A percentile compares a stretch with the other conserved stretches of the same genome.
These are phyloP conservation scores for Aspergillus spinulosporus DNA, from an alignment of 2,329 filamentous ascomycete species.

Conservation along the genomic window DNA sequence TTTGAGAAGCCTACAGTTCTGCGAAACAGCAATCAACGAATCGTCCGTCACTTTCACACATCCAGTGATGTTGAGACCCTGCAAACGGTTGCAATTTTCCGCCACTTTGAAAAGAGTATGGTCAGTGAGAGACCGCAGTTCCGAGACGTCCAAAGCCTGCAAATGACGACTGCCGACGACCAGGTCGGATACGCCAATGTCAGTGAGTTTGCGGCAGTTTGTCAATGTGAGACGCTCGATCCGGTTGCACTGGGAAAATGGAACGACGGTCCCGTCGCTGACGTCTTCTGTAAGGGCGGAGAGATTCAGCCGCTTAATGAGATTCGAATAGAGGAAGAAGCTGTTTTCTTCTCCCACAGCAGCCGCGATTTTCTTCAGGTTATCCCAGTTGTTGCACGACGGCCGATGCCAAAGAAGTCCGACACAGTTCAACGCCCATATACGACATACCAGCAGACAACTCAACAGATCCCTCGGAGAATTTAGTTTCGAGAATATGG, in stretches of 20 bases:
- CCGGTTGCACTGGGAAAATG: slow-evolving; percentile 80
- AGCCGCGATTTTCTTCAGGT: slow-evolving; percentile 75
- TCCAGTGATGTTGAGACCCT: slow-evolving; percentile 88
- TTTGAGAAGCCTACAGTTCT: slow-evolving; percentile 83
- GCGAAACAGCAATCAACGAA: slow-evolving; percentile 75
- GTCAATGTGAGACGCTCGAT: slow-evolving; percentile 92
- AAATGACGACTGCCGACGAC: slow-evolving; percentile 77
- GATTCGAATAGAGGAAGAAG: slow-evolving; percentile 84
- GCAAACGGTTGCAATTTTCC: slow-evolving; percentile 76
- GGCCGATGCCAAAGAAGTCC: slow-evolving; percentile 94
- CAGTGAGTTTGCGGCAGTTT: slow-evolving; percentile 81
- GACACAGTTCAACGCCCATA: slow-evolving; percentile 89
- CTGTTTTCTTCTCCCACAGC: slow-evolving; percentile 72
- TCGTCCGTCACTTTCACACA: slow-evolving; percentile 84
- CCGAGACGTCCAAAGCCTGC: slow-evolving; percentile 86
- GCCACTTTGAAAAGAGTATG: slow-evolving; percentile 75
- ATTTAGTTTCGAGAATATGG: slow-evolving; percentile 82
- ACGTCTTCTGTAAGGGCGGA: slow-evolving; percentile 73
- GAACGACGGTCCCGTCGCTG: slow-evolving; percentile 84
- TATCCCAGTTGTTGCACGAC: slow-evolving; percentile 81
- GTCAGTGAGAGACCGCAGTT: slow-evolving; percentile 77
- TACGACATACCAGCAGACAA: slow-evolving; percentile 91
- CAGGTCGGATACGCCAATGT: slow-evolving; percentile 76
- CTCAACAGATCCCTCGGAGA: slow-evolving; percentile 74
- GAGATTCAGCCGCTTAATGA: slow-evolving; percentile 89